These are phyloP conservation scores for Glonium stellatum DNA, from an alignment of 495 filamentous ascomycete species.

Conservation along the genomic window DNA sequence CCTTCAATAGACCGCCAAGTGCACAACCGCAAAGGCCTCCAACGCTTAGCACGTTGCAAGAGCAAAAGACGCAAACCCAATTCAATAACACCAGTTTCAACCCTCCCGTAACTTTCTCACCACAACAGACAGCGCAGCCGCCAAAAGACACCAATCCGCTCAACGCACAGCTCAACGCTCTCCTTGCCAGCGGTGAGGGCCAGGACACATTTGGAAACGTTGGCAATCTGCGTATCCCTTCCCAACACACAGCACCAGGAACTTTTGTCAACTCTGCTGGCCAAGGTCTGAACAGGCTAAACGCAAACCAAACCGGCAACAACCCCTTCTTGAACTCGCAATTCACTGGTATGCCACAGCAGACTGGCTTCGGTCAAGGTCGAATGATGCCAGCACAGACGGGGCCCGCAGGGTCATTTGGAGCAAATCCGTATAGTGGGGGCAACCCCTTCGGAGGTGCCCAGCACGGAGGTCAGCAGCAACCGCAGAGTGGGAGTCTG, in stretches of 20 bases:
- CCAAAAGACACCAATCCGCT: slow-evolving; percentile 60
- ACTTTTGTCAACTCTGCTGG: slow-evolving; percentile 96
- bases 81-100: slow-evolving; percentile 39
- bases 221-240: slow-evolving; percentile 86
- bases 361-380: slow-evolving; percentile 20
- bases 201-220: slow-evolving; percentile 97
- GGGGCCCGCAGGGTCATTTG: slow-evolving; percentile 56
- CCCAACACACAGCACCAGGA: slow-evolving; percentile 94
- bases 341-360: slow-evolving; percentile 71
- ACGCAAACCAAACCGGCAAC: slow-evolving; percentile 67
- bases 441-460: slow-evolving; percentile 65
- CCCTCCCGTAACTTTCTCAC: slow-evolving; percentile 29
- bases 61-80: slow-evolving; percentile 37
- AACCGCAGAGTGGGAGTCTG: slow-evolving; percentile 61
- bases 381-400: slow-evolving; percentile 67
- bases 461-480: slow-evolving; percentile 57
- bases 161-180: slow-evolving; percentile 79
- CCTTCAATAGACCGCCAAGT: slow-evolving; percentile 41
- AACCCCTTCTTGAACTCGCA: slow-evolving; percentile 84
- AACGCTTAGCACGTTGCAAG: slow-evolving; percentile 55
- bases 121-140: slow-evolving; percentile 37
- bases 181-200: slow-evolving; percentile 79
- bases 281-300: slow-evolving; percentile 58
- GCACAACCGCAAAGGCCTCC: slow-evolving; percentile 27
- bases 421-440: slow-evolving; percentile 39